Evolutionary conservation across 164 flowering plant species (phyloP).

Genomic region (Vitis rupestris): DNA sequence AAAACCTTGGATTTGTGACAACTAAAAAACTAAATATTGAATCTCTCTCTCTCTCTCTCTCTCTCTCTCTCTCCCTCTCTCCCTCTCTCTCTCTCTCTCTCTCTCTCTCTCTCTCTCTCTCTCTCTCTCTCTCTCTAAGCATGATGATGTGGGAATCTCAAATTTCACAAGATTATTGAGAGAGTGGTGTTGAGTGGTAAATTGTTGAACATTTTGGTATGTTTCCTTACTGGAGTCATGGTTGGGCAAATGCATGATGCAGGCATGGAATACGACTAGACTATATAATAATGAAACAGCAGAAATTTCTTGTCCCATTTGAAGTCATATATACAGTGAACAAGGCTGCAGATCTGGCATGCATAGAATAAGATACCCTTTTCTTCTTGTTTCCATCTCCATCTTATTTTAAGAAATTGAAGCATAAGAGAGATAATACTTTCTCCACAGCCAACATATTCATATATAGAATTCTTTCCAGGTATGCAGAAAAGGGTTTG

Average conservation of each 20-base stretch:
- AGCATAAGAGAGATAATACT: not conserved
- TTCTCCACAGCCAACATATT: no score
- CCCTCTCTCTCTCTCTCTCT: no score
- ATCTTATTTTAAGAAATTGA: not conserved
- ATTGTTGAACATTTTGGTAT: not conserved
- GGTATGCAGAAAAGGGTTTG: no score
- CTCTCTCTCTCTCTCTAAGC: not conserved
- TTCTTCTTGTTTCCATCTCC: not conserved
- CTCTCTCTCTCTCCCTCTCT: conserved; percentile 1
- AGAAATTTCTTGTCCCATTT: not conserved
- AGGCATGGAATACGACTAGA: not conserved
- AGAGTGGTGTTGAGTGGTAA: not conserved
- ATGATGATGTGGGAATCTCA: not conserved
- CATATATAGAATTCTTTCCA: no score
- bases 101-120: not conserved
- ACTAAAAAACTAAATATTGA: not conserved
- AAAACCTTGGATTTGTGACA: no score
- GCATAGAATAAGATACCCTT: not conserved
- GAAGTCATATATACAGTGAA: not conserved
- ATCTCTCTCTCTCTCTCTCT: not conserved
- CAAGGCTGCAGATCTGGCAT: conserved; percentile 2
- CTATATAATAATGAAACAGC: not conserved
- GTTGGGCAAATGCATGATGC: not conserved
- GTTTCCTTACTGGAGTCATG: not conserved
- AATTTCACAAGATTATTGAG: not conserved